phyloP scores from a whole-genome alignment of 1,139 yeast species.

The Candida gigantensis region DNA sequence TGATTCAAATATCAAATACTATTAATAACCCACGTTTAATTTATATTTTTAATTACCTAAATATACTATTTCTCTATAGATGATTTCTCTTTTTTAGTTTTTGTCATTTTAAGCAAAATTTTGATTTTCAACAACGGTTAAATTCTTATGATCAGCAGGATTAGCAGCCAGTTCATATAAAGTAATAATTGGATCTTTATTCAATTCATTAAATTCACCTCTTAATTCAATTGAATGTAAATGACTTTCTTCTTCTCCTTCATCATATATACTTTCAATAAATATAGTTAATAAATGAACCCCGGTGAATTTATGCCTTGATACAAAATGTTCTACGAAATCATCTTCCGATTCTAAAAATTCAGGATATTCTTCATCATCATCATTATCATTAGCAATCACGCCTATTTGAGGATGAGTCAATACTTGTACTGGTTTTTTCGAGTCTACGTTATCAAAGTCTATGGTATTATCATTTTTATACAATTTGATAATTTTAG shows the following conservation, averaged over 20 bases:
- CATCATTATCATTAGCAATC: slow-evolving; percentile 31
- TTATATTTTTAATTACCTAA: too few species aligned
- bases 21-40: too few species aligned
- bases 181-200: slow-evolving; percentile 70
- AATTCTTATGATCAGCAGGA: slow-evolving; percentile 78
- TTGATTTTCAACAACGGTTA: slow-evolving; percentile 17
- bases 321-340: slow-evolving; percentile 82
- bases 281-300: slow-evolving; percentile 68
- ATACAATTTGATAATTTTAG: slow-evolving; percentile 66
- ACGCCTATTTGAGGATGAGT: slow-evolving; percentile 68
- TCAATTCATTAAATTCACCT: slow-evolving; percentile 70
- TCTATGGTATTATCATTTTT: slow-evolving; percentile 72
- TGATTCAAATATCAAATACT: too few species aligned
- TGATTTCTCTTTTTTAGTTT: not conserved
- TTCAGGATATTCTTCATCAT: slow-evolving; percentile 40
- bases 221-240: slow-evolving; percentile 76
- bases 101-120: slow-evolving; percentile 3
- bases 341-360: slow-evolving; percentile 40
- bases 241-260: slow-evolving; percentile 52
- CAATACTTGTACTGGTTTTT: slow-evolving; percentile 53
- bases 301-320: slow-evolving; percentile 73
- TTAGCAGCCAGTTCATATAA: slow-evolving; percentile 90
- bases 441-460: slow-evolving; percentile 59
- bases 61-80: too few species aligned
- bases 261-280: slow-evolving; percentile 67